Evolutionary conservation across 495 filamentous ascomycete species (phyloP).

Genomic region (Alectoria sarmentosa): DNA sequence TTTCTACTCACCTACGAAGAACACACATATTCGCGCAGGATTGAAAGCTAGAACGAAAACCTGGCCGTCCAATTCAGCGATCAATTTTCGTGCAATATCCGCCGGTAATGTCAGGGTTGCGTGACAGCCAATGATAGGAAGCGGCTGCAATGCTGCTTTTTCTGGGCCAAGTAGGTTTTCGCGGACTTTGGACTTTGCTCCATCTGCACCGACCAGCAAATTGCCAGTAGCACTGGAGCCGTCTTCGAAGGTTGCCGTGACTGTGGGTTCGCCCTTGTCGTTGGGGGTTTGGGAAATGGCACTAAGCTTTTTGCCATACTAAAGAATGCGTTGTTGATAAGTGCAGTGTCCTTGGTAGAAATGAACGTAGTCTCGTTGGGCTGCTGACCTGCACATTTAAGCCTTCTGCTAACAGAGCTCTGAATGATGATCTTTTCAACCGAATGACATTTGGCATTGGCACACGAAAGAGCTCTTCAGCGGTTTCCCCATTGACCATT

Average conservation of each 20-base stretch:
- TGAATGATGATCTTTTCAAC: slow-evolving; percentile 22
- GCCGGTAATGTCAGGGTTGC: background rate
- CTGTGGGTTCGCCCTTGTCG: slow-evolving; percentile 20
- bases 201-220: slow-evolving; percentile 39
- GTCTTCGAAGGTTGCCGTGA: slow-evolving; percentile 36
- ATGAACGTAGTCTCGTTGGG: background rate
- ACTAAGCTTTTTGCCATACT: slow-evolving; percentile 28
- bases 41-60: slow-evolving; percentile 1
- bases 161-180: slow-evolving; percentile 30
- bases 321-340: background rate
- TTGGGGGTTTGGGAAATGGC: background rate
- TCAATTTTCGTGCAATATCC: slow-evolving; percentile 5
- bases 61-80: background rate
- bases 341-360: background rate
- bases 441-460: slow-evolving; percentile 38
- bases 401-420: slow-evolving; percentile 22
- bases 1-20: slow-evolving; percentile 8
- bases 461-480: slow-evolving; percentile 36
- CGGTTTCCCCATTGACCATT: slow-evolving; percentile 43
- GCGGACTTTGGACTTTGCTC: slow-evolving; percentile 37
- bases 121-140: slow-evolving; percentile 10
- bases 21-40: slow-evolving; percentile 11
- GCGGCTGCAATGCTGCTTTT: slow-evolving; percentile 12
- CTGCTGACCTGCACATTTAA: slow-evolving; percentile 38
- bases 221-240: slow-evolving; percentile 32